Base-by-base conservation (phyloP, 306 rosid genomes). In the peach (Prunus persica) region DNA sequence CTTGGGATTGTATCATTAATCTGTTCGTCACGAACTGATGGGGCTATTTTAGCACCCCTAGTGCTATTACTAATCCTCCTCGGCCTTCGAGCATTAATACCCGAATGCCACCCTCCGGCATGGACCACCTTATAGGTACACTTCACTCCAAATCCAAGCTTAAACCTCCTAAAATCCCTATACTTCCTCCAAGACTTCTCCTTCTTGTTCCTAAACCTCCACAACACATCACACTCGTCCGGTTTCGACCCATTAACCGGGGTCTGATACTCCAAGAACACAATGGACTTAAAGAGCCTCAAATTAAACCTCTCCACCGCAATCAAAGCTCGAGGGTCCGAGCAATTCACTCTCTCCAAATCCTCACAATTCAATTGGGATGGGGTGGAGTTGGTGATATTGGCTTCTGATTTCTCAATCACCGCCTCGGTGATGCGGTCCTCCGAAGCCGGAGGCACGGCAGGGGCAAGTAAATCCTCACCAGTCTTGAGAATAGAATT, bases 101-200 rank as follows among this genome's bases (percentile, higher is more conserved):
- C 99, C 0, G 99, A 96, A 82, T 92, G 99, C 96, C 96, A 96
- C 0, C 89, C 85, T 6, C 92, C 89, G 1, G 97, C 90, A 20
- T 86, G 99, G 32, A 86, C 84, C 52, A 96, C 90, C 85, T 91
- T 91, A 47, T 90, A 92, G 10, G 61, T 55, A 72, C 99, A 96
- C 27, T 92, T 87, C 22, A 86, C 91, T 3, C 86, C 85, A 45
- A 85, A 14, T 10, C 77, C 73, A 2, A 95, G 43, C 83, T 6
- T 83, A 56, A 92, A 95, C 65, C 99, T 85, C 56, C 99, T 87
- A 47, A 96, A 96, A 74, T 96, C 99, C 68, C 99, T 91, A 25
- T 96, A 96, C 90, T 87, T 96, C 43, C 99, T 85, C 99, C 99
- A 92, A 0, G 98, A 92, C 69, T 90, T 91, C 83, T 96, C 99